These are phyloP conservation scores for Gracilaria gracilis DNA, from an alignment of 23 red algal species.

Conservation along the genomic window DNA sequence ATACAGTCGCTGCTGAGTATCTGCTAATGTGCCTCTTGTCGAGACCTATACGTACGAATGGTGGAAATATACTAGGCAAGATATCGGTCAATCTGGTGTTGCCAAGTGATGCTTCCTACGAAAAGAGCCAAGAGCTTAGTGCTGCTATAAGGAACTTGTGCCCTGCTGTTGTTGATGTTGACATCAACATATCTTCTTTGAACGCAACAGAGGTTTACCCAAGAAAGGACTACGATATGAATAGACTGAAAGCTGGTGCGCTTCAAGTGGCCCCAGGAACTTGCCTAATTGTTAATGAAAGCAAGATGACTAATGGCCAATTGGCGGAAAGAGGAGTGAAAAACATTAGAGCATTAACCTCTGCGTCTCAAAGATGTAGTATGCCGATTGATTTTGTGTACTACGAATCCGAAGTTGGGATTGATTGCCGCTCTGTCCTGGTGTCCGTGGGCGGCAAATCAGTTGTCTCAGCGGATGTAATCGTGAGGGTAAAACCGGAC, in stretches of 20 bases:
- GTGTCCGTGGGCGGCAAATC: constrained; percentile 60
- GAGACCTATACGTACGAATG: constrained; percentile 26
- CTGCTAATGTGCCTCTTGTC: constrained; percentile 53
- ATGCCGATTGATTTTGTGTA: constrained; percentile 70
- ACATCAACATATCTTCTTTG: constrained; percentile 54
- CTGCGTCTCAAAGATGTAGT: constrained; percentile 9
- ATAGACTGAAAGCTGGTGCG: constrained; percentile 71
- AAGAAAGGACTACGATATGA: constrained; percentile 72
- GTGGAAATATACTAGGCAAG: constrained; percentile 63
- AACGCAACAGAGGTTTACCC: constrained; percentile 67
- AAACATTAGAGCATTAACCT: constrained; percentile 62
- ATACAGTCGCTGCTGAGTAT: constrained; percentile 67
- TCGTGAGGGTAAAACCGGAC: constrained; percentile 47
- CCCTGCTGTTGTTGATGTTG: constrained; percentile 43
- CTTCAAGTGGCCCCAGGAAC: constrained; percentile 56
- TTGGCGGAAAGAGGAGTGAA: constrained; percentile 68
- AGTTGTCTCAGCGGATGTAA: constrained; percentile 59
- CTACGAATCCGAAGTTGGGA: constrained; percentile 48
- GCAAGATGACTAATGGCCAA: constrained; percentile 49
- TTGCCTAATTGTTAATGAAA: constrained; percentile 62
- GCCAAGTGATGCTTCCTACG: neutral
- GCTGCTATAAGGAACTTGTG: constrained; percentile 33
- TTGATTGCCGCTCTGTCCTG: constrained; percentile 53
- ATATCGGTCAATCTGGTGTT: constrained; percentile 71
- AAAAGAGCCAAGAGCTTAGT: neutral